Base-by-base conservation (phyloP, 345 rosid species). In the Pistacia vera region DNA sequence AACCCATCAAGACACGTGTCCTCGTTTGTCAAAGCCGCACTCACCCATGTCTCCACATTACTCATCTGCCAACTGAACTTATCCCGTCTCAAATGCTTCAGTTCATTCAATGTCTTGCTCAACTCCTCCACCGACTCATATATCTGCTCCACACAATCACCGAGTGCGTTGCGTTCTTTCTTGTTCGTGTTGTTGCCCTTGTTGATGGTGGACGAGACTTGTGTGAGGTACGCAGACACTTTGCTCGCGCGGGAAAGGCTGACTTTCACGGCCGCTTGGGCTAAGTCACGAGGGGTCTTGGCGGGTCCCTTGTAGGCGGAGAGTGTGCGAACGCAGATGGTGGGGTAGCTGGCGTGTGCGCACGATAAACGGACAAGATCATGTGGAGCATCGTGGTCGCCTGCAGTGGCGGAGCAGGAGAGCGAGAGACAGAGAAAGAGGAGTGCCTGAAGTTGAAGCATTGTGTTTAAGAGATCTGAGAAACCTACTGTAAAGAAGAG, bases 1-100 rank as follows among this genome's bases (percentile, higher is more conserved):
- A 94, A 92, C 76, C 98, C 97, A 78, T 94, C 97, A 0, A 92
- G 86, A 83, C 98, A 94, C 72, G 98, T 92, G 86, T 94, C 90
- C 77, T 92, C 96, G 66, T 92, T 79, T 25, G 97, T 94, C 79
- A 94, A 68, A 1, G 97, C 96, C 1, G 98, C 94, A 44, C 97
- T 92, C 38, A 85, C 96, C 97, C 96, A 92, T 12, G 96, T 92
- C 90, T 91, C 85, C 4, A 89, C 97, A 71, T 94, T 91, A 66
- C 87, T 91, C 89, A 91, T 73, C 88, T 89, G 90, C 88, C 89
- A 86, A 72, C 68, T 52, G 52, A 94, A 85, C 74, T 88, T 79
- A 62, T 84, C 85, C 3, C 82, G 91, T 11, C 81, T 74, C 73
- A 94, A 76, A 69, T 86, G 94, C 73, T 90, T 90, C 72, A 94